Evolutionary conservation across 1,284 basidiomycete species (phyloP).

Genomic region (Meripilus lineatus): DNA sequence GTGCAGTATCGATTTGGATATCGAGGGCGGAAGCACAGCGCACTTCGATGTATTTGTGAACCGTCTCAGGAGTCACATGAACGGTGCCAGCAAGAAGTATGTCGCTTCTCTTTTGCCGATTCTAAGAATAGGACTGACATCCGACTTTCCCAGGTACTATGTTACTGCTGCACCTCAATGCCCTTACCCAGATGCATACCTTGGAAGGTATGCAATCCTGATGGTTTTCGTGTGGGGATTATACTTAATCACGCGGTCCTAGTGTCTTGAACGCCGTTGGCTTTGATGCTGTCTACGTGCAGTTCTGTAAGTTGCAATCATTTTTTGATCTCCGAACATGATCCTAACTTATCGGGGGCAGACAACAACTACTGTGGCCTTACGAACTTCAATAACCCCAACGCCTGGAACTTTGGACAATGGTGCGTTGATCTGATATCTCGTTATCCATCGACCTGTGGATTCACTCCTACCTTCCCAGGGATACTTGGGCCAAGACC

Average conservation of each 20-base stretch:
- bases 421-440: conserved; percentile 35
- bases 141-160: conserved; percentile 40
- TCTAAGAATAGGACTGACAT: not conserved
- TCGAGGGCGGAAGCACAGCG: conserved; percentile 52
- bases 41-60: conserved; percentile 52
- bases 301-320: conserved; percentile 38
- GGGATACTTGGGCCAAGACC: conserved; percentile 62
- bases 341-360: conserved; percentile 12
- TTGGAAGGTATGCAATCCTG: conserved; percentile 39
- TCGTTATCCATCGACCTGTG: conserved; percentile 1
- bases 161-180: conserved; percentile 66
- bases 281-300: conserved; percentile 63
- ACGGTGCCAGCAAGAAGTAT: conserved; percentile 47
- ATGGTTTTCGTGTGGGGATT: too few species aligned
- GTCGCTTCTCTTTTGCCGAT: conserved; percentile 10
- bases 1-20: conserved; percentile 56
- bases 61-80: conserved; percentile 41
- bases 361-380: conserved; percentile 60
- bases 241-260: not conserved
- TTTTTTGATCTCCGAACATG: not conserved
- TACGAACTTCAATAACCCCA: conserved; percentile 35
- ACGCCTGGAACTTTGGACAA: conserved; percentile 44
- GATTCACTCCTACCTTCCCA: conserved; percentile 20
- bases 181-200: conserved; percentile 55
- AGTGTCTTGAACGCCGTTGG: conserved; percentile 46